Evolutionary conservation across 1,284 basidiomycete species (phyloP).

Genomic region (Cryptococcus sp.): DNA sequence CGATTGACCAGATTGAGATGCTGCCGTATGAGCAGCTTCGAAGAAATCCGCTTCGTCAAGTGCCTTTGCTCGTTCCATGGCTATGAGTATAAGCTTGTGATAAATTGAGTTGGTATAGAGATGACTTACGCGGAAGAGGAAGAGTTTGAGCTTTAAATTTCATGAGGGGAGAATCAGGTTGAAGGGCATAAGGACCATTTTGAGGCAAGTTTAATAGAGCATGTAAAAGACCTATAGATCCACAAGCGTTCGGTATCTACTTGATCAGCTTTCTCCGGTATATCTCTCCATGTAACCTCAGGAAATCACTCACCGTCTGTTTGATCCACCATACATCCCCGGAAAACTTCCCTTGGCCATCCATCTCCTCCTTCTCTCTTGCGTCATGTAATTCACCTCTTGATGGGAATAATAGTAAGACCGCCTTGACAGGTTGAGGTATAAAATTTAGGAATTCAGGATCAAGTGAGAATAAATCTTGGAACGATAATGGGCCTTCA

Average conservation of each 20-base stretch:
- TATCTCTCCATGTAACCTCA: neutral
- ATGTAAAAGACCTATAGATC: constrained; percentile 81
- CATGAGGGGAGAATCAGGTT: constrained; percentile 23
- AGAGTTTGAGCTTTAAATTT: constrained; percentile 40
- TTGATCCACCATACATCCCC: constrained; percentile 49
- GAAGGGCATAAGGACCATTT: constrained; percentile 20
- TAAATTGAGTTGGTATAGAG: neutral
- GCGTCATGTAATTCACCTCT: constrained; percentile 54
- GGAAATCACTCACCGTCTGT: constrained; percentile 44
- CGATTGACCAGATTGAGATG: constrained; percentile 66
- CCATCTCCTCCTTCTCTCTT: constrained; percentile 51
- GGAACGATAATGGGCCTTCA: constrained; percentile 57
- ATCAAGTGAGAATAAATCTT: constrained; percentile 78
- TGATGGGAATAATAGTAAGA: constrained; percentile 76
- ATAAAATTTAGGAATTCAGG: constrained; percentile 68
- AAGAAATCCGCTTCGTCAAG: constrained; percentile 73
- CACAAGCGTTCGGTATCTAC: constrained; percentile 81
- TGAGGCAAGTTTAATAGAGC: constrained; percentile 50
- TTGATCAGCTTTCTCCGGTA: neutral
- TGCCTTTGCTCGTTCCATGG: constrained; percentile 63
- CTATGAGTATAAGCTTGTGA: constrained; percentile 9
- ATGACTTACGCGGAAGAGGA: constrained; percentile 25
- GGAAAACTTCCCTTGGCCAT: constrained; percentile 26
- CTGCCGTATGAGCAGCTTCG: constrained; percentile 64
- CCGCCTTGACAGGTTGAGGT: constrained; percentile 67